Evolutionary conservation across 345 rosid species (phyloP).

Genomic region (Lepidium africanum): DNA sequence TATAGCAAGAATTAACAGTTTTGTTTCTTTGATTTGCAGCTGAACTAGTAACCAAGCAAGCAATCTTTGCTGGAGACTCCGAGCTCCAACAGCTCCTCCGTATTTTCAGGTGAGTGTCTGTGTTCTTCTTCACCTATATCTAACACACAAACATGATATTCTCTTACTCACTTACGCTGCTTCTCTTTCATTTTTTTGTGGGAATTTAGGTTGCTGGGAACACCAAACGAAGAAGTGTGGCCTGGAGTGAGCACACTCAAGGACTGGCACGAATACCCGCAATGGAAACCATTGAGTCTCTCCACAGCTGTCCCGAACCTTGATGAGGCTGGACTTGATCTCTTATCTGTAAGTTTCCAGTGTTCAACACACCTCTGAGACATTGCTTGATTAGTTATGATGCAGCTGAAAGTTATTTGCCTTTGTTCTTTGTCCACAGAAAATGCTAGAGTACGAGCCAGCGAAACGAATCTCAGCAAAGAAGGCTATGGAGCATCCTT

Average conservation of each 20-base stretch:
- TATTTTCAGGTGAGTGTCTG: constrained; percentile 59
- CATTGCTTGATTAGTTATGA: neutral
- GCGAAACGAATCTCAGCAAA: constrained; percentile 81
- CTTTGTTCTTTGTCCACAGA: constrained; percentile 38
- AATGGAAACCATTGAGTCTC: constrained; percentile 74
- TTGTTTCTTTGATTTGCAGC: constrained; percentile 36
- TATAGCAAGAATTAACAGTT: neutral
- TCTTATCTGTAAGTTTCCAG: constrained; percentile 51
- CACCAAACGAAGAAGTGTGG: constrained; percentile 90
- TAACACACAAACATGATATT: neutral
- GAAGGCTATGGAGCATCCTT: constrained; percentile 93
- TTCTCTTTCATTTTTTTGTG: neutral
- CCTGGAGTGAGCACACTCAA: constrained; percentile 83
- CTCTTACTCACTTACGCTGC: neutral
- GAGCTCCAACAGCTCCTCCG: constrained; percentile 94
- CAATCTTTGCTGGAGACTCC: constrained; percentile 90
- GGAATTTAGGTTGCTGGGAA: constrained; percentile 65
- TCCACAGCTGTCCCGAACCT: constrained; percentile 62
- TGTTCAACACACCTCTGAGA: neutral
- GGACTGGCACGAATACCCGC: constrained; percentile 99
- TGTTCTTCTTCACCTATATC: constrained; percentile 5
- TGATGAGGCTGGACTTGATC: constrained; percentile 65
- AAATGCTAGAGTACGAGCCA: constrained; percentile 87
- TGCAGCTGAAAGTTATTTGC: neutral
- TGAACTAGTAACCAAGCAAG: constrained; percentile 74